phyloP scores from a whole-genome alignment of 2,329 filamentous ascomycete species.

The Beauveria pseudobassiana region DNA sequence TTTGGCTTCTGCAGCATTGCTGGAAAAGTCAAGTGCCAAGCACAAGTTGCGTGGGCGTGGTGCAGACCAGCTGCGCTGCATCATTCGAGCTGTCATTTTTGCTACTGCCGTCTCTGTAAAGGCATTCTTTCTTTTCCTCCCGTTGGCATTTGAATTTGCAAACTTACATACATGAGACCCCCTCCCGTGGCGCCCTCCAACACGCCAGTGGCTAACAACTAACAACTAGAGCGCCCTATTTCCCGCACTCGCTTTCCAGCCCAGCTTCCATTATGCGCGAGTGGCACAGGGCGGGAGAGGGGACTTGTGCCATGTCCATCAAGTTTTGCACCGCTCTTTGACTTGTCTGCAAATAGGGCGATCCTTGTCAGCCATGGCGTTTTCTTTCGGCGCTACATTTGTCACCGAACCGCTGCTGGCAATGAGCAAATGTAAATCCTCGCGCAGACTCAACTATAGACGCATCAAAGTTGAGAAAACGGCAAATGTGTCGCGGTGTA shows the following conservation, averaged over 20 bases:
- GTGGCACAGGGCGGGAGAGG: neutral
- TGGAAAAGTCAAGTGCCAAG: neutral
- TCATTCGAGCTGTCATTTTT: neutral
- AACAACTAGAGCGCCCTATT: neutral
- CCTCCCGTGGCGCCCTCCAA: neutral
- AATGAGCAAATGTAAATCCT: neutral
- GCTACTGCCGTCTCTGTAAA: neutral
- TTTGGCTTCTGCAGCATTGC: neutral
- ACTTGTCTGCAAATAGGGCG: neutral
- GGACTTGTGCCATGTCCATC: neutral
- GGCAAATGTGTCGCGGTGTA: too few species aligned
- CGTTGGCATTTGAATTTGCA: neutral
- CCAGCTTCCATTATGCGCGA: neutral
- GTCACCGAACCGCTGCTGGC: neutral
- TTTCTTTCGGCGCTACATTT: neutral
- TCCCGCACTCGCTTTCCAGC: neutral
- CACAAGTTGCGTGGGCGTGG: neutral
- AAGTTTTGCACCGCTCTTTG: too few species aligned
- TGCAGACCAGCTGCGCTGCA: neutral
- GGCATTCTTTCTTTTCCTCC: neutral
- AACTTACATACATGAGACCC: neutral
- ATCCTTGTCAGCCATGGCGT: neutral
- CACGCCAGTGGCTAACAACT: neutral
- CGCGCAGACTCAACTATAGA: neutral
- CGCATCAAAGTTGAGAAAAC: neutral